Conservation (phyloP, 352 stramenopile species). For the Aphanomyces cochlioides region DNA sequence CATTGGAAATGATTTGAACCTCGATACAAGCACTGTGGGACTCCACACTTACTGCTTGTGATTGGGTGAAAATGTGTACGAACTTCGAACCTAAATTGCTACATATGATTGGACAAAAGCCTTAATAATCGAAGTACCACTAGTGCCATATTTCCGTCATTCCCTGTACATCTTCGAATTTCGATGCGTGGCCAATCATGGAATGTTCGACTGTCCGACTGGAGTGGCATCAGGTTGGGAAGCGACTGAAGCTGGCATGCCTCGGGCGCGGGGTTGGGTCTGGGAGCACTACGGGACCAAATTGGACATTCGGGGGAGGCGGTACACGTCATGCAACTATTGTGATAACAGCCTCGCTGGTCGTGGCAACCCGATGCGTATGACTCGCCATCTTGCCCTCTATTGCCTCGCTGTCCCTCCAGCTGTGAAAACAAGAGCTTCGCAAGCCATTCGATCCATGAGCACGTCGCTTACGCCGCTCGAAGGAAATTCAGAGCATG, state of each 20-base stretch:
- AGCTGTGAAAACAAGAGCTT: neutral
- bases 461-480: too few species aligned
- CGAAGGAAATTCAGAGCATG: too few species aligned
- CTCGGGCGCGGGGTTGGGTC: constrained; percentile 7
- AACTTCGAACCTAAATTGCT: too few species aligned
- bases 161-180: neutral
- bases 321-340: neutral
- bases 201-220: neutral
- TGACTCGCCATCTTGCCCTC: constrained; percentile 8
- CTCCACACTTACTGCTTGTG: too few species aligned
- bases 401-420: neutral
- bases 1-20: too few species aligned
- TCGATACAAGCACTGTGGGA: too few species aligned
- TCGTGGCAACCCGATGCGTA: constrained; percentile 5
- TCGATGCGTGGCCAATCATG: neutral
- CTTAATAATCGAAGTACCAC: too few species aligned
- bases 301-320: neutral
- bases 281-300: constrained; percentile 9
- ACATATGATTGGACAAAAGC: too few species aligned
- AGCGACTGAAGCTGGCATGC: neutral
- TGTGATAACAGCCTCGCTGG: constrained; percentile 8
- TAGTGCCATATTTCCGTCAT: too few species aligned
- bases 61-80: too few species aligned
- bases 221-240: neutral
- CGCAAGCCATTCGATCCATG: neutral